Base-by-base conservation (phyloP, 352 stramenopile species). In the Phytopythium chamaehyphon region DNA sequence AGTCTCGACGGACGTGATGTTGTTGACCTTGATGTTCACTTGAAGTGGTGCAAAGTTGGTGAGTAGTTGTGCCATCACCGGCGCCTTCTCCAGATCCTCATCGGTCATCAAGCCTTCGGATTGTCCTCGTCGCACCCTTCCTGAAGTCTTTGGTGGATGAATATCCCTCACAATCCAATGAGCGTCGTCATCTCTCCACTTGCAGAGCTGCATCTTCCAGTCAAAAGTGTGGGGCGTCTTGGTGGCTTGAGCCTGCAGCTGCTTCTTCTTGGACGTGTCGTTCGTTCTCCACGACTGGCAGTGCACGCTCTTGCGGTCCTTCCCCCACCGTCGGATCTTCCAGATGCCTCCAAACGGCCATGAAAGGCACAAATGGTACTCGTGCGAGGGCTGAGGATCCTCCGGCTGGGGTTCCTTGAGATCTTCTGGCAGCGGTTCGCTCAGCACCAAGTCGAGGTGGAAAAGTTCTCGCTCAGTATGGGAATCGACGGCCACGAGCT, bases 201-300 rank as follows among this genome's bases (percentile, higher is more conserved):
- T 64, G 7, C 71, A 71, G 1, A 80, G 56, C 50, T 79, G 59
- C 71, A 86, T 83, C 47, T 79, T 83, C 74, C 74, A 86, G 10
- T 69, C 57, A 33, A 86, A 86, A 2, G 78, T 16, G 9, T 57
- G 64, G 9, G 57, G 50, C n/a, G 62, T 49, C 9, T 33, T 33
- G 28, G 28, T 33, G 28, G 5, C 28, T 33, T 33, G 28, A 9
- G 28, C 5, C 19, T 23, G 40, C 24, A 31, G 7, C 9, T 54
- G 24, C 2, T 45, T 42, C 0, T 26, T 50, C 21, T 69, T 55
- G 16, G 71, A 51, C 54, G 72, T 66, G 36, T 83, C 69, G 9
- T 71, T 83, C 53, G 70, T 74, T 12, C 62, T 59, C 74, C 74
- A 83, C 9, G 71, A 54, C 47, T 80, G 35, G 52, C 74, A 85